Base-by-base conservation (phyloP, 257 asterid species). In the Rehmannia glutinosa region DNA sequence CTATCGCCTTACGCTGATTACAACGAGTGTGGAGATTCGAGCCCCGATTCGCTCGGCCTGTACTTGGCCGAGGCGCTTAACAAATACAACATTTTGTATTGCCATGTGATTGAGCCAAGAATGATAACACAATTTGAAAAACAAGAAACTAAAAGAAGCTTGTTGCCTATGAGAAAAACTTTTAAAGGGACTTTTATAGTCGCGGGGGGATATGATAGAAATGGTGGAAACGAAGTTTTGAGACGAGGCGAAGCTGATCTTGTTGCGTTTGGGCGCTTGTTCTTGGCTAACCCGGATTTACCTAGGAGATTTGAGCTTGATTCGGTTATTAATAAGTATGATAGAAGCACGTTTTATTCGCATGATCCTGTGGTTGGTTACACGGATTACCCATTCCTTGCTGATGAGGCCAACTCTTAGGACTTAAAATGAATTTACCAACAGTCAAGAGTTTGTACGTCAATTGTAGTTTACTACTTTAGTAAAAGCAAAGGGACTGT, bases 311-410 rank as follows among this genome's bases (percentile, higher is more conserved):
- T 75, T 4, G 78, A 81, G 66, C 35, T 81, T 47, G 72, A 81
- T 51, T 85, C 83, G 0, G 80, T 81, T 28, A 74, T 86, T 30
- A 79, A 64, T 38, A 66, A 70, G 84, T 78, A 81, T 3, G 50
- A 58, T 6, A 25, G 81, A 58, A 63, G 68, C 54, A 81, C 87
- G 10, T 86, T 86, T 66, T 86, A 79, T 32, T 68, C 71, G 0
- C 45, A 62, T 0, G 86, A 86, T 77, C 87, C 89, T n/a, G 71
- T 77, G 52, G 59, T 75, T 15, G 89, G 93, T 1, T 86, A 75
- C 61, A 81, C 86, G 2, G 89, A 86, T 47, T 86, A 86, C 35
- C 87, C 92, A 25, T 79, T 74, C 62, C 77, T 86, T 9, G 67
- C n/a, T n/a, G n/a, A n/a, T n/a, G n/a, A n/a, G n/a, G n/a, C n/a